phyloP scores from a whole-genome alignment of 2,329 filamentous ascomycete species.

The Diaporthe longicolla region DNA sequence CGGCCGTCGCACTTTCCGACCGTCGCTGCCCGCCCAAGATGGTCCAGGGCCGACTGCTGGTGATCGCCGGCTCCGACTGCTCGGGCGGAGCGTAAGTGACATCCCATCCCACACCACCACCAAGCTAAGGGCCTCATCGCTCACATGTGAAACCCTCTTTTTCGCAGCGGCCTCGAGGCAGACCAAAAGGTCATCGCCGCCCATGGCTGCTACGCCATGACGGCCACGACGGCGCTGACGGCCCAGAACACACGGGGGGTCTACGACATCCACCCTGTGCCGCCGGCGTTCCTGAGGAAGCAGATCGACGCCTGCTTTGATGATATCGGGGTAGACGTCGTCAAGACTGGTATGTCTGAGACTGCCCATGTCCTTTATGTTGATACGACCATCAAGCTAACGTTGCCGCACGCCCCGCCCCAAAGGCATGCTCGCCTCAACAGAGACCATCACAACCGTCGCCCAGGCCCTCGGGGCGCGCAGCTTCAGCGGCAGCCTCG shows the following conservation, averaged over 20 bases:
- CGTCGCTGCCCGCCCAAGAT: constrained; percentile 47
- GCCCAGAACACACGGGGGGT: constrained; percentile 94
- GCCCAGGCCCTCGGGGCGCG: constrained; percentile 73
- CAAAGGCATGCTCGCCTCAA: constrained; percentile 85
- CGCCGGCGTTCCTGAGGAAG: constrained; percentile 82
- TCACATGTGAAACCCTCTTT: constrained; percentile 24
- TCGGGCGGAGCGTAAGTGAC: constrained; percentile 84
- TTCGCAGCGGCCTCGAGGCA: constrained; percentile 85
- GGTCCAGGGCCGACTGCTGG: constrained; percentile 71
- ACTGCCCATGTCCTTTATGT: too few species aligned
- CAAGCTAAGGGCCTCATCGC: constrained; percentile 22
- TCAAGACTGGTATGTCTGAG: constrained; percentile 84
- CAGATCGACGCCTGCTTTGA: constrained; percentile 88
- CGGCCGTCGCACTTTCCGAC: too few species aligned
- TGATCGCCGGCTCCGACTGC: constrained; percentile 91
- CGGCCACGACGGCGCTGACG: constrained; percentile 94
- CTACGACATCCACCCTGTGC: constrained; percentile 83
- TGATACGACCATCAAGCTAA: not conserved
- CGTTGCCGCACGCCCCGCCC: not conserved
- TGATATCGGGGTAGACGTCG: constrained; percentile 89
- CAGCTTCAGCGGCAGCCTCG: constrained; percentile 64
- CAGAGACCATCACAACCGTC: constrained; percentile 77
- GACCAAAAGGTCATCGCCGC: constrained; percentile 95
- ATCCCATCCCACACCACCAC: constrained; percentile 15
- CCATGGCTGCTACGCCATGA: constrained; percentile 96